A percentile compares a stretch with the other conserved stretches of the same genome.
Evolutionary conservation across 179 eudicot genomes (phyloP).

Genomic region (Dionaea muscipula): DNA sequence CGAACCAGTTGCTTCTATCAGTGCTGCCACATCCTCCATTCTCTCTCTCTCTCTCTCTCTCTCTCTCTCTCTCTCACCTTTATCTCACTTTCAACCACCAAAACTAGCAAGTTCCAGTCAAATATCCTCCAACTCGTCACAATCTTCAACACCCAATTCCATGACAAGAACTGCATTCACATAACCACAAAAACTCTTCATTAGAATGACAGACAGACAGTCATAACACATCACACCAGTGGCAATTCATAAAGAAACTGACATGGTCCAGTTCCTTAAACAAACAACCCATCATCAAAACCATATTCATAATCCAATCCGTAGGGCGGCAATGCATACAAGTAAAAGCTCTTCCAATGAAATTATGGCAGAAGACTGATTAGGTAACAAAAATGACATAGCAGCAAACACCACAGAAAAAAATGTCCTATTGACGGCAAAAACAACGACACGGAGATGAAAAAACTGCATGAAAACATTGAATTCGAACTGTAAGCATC

Average conservation of each 20-base stretch:
- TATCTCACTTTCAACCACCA: background rate
- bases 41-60: background rate
- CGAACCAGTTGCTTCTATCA: conserved; percentile 63
- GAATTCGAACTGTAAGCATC: background rate
- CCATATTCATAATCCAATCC: background rate
- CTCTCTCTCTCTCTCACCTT: conserved; percentile 7
- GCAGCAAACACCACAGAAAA: too few species aligned
- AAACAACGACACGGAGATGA: background rate
- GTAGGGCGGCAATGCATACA: background rate
- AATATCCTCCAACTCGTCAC: conserved; percentile 18
- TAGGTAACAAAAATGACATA: background rate
- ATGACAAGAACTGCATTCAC: too few species aligned
- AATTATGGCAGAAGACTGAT: background rate
- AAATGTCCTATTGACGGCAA: background rate
- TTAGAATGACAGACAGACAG: too few species aligned
- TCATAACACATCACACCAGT: too few species aligned
- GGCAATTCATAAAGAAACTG: too few species aligned
- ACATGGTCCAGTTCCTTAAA: background rate
- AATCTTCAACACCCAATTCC: conserved; percentile 12
- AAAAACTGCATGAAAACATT: too few species aligned
- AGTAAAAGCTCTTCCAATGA: background rate
- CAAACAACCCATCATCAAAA: background rate
- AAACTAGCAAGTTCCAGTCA: conserved; percentile 15
- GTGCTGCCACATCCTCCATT: conserved; percentile 63
- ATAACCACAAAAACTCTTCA: too few species aligned